Base-by-base conservation (phyloP, 306 rosid genomes). In the Mucuna pruriens region DNA sequence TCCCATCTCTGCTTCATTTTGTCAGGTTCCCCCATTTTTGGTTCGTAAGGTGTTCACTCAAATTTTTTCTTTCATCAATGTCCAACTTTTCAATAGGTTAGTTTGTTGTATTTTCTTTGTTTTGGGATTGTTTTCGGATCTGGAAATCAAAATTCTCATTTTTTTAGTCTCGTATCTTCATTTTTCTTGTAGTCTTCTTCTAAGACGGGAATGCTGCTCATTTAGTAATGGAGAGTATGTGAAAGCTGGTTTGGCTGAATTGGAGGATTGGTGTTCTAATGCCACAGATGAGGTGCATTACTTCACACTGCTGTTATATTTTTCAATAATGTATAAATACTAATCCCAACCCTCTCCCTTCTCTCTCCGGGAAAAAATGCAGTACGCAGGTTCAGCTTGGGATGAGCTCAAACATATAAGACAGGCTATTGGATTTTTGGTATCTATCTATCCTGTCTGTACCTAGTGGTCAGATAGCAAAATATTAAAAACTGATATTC, bases 361-460 rank as follows among this genome's bases (percentile, higher is more conserved):
- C 74, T 45, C 79, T 66, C 42, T 5, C 0, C 48, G 51, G 26
- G 16, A 74, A 69, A 46, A 75, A 63, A 31, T 74, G 72, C 80
- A 88, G 89, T 84, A 80, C 77, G 98, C 98, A 72, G 99, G 99
- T 74, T 86, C 91, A 40, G 90, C 97, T 49, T 96, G 97, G 98
- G 99, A 94, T 82, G 99, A 96, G 73, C 86, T 96, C 84, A 96
- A 89, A 88, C 98, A 96, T 85, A 96, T 96, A 51, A 86, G 99
- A 86, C 99, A 96, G 86, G 99, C 99, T n/a, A 93, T 96, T 76
- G 98, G 99, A 73, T 96, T 96, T 87, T 88, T 96, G 82, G 99
- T 96, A 86, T 84, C 44, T 46, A 54, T 57, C 74, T 39, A 39
- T 75, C 84, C 52, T 52, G 22, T 26, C 40, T 42, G n/a, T 58